Conservation (phyloP, 208 protist genomes). For the Crithidia thermophila region DNA sequence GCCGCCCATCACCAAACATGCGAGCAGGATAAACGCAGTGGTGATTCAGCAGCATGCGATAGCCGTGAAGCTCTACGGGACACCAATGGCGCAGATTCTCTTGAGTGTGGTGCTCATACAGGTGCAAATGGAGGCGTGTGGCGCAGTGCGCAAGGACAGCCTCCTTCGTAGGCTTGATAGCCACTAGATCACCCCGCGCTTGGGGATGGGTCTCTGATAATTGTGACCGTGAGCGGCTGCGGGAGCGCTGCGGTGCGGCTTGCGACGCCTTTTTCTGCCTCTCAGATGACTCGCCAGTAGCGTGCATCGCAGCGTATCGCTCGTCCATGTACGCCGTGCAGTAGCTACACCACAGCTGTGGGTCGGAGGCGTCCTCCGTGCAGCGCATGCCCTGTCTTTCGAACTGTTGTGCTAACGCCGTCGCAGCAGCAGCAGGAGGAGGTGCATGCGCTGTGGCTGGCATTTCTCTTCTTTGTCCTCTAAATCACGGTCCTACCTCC, state of each 20-base stretch:
- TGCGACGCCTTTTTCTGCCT: neutral
- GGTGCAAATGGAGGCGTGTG: conserved; percentile 52
- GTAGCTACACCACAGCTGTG: conserved; percentile 26
- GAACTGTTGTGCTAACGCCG: conserved; percentile 29
- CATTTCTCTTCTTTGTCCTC: no score
- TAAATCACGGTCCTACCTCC: no score
- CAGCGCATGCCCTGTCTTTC: conserved; percentile 29
- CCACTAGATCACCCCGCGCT: no score
- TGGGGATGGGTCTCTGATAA: no score
- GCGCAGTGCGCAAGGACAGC: conserved; percentile 61
- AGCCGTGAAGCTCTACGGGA: conserved; percentile 67
- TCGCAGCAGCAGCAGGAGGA: neutral
- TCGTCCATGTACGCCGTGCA: conserved; percentile 16
- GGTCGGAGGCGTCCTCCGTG: conserved; percentile 6
- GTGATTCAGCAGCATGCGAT: conserved; percentile 75
- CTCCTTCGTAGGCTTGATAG: conserved; percentile 6
- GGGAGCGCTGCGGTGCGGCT: neutral
- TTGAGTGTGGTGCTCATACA: conserved; percentile 51
- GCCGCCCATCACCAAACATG: conserved; percentile 68
- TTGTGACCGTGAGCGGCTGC: no score
- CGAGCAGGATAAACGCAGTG: conserved; percentile 73
- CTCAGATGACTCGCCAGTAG: neutral
- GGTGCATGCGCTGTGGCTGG: no score
- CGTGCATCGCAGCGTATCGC: neutral
- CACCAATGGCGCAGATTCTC: conserved; percentile 50